Evolutionary conservation across 805 yeast genomes (phyloP).

Genomic region (Scheffersomyces coipomensis): DNA sequence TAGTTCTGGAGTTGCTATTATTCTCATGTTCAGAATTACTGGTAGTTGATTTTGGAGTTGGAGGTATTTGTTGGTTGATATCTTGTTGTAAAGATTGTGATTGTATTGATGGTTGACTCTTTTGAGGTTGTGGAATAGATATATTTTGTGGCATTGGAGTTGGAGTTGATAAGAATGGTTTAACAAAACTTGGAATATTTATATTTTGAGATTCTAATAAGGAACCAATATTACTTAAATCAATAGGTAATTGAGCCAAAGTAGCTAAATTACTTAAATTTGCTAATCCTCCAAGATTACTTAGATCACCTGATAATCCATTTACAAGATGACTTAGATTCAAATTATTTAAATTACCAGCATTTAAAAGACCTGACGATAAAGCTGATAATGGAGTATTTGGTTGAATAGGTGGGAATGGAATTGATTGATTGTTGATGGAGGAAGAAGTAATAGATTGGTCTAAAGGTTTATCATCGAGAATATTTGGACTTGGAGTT

Average conservation of each 20-base stretch:
- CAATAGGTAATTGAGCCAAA: slow-evolving; percentile 43
- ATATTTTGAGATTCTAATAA: slow-evolving; percentile 20
- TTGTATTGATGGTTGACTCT: background rate
- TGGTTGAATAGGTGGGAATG: background rate
- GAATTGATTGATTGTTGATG: background rate
- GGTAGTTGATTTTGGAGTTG: slow-evolving; percentile 1
- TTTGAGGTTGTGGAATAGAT: background rate
- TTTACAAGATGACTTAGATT: slow-evolving; percentile 43
- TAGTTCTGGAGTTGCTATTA: background rate
- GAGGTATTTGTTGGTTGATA: slow-evolving; percentile 1
- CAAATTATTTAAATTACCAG: slow-evolving; percentile 41
- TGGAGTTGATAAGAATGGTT: background rate
- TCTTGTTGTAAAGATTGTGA: background rate
- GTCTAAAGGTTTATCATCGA: slow-evolving; percentile 1
- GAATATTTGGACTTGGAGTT: slow-evolving; percentile 10
- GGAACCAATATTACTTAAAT: slow-evolving; percentile 34
- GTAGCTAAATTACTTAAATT: slow-evolving; percentile 39
- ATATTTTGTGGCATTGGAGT: background rate
- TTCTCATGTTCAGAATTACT: background rate
- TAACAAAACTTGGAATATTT: background rate
- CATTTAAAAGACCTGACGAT: slow-evolving; percentile 18
- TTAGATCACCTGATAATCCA: slow-evolving; percentile 34
- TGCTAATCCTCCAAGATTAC: slow-evolving; percentile 35
- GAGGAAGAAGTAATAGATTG: background rate
- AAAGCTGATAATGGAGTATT: slow-evolving; percentile 4